These are phyloP conservation scores for Stagonosporopsis chrysanthemi DNA, from an alignment of 2,329 filamentous ascomycete genomes.

Conservation along the genomic window DNA sequence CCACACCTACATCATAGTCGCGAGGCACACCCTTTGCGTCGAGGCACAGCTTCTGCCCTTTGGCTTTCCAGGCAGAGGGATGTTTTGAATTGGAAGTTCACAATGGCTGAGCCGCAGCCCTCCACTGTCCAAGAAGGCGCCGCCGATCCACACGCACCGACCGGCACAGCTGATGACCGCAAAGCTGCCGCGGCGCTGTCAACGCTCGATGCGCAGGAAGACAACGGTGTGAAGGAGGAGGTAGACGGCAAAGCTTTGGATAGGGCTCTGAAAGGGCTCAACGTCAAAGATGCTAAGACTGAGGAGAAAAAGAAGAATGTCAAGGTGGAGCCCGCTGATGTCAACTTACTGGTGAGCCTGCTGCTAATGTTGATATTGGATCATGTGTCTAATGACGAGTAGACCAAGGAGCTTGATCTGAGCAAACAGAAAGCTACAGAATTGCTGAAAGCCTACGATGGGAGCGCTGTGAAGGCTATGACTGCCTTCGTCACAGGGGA, in stretches of 20 bases:
- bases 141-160: slow-evolving; percentile 54
- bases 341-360: slow-evolving; percentile 70
- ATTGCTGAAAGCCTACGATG: slow-evolving; percentile 74
- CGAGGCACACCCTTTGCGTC: background rate
- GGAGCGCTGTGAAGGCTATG: slow-evolving; percentile 73
- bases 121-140: slow-evolving; percentile 66
- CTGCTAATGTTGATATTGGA: background rate
- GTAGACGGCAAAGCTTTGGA: slow-evolving; percentile 74
- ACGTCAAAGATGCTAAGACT: slow-evolving; percentile 52
- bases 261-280: slow-evolving; percentile 74
- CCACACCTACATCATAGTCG: slow-evolving; percentile 19
- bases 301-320: slow-evolving; percentile 62
- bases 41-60: background rate
- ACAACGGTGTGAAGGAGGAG: slow-evolving; percentile 61
- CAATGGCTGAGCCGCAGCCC: slow-evolving; percentile 70
- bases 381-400: slow-evolving; percentile 9
- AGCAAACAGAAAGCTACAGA: slow-evolving; percentile 77
- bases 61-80: background rate
- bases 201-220: slow-evolving; percentile 67
- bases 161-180: slow-evolving; percentile 74
- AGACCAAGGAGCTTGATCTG: slow-evolving; percentile 74
- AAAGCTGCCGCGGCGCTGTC: slow-evolving; percentile 78
- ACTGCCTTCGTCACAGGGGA: slow-evolving; percentile 60
- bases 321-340: slow-evolving; percentile 77
- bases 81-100: background rate